Base-by-base conservation (phyloP, 1,139 yeast genomes). In the Wickerhamiella pararugosa region DNA sequence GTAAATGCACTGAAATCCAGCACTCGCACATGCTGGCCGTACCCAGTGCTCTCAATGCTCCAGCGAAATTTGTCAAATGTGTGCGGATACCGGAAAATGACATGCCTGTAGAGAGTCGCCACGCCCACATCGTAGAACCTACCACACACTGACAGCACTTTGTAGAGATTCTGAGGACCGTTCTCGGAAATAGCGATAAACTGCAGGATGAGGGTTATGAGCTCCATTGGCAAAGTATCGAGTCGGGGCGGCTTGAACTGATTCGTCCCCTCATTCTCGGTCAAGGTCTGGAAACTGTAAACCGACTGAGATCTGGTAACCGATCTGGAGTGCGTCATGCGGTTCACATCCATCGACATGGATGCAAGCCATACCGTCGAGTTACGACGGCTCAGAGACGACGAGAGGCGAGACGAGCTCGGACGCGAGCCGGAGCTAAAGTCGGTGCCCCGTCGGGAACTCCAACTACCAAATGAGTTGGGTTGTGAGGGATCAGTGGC, bases 1-100 rank as follows among this genome's bases (percentile, higher is more conserved):
- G 96, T 84, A 57, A 86, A 80, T 49, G 83, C 90, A 55, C 81
- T 82, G 55, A 86, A 86, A 62, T 86, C 96, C 53, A 86, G 70
- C 46, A 79, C 77, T 52, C 78, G 76, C 26, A 82, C 90, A 52
- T 74, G 73, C 45, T 70, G 69, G 6, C 94, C 86, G 73, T 67
- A 47, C 63, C 69, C 35, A 64, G 70, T 66, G 10, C 62, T 60
- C 43, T 65, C 62, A 38, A 83, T 65, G 44, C 82, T 75, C 40
- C 62, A 66, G 39, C 82, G 65, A 51, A 84, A 79, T 52, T 70
- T 74, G 56, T 79, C 84, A 56, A 84, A 84, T 11, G 90, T 71
- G 49, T 78, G 82, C 2, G 94, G 93, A 37, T 93, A 72, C 49
- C 83, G 78, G 59, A 84, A 80, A 39, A 76, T 69, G 39, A 79